Percentiles rank a stretch among this genome's conserved stretches.
These are phyloP conservation scores for Dunaliella sp. DNA, from an alignment of 139 green algal species.

Conservation along the genomic window DNA sequence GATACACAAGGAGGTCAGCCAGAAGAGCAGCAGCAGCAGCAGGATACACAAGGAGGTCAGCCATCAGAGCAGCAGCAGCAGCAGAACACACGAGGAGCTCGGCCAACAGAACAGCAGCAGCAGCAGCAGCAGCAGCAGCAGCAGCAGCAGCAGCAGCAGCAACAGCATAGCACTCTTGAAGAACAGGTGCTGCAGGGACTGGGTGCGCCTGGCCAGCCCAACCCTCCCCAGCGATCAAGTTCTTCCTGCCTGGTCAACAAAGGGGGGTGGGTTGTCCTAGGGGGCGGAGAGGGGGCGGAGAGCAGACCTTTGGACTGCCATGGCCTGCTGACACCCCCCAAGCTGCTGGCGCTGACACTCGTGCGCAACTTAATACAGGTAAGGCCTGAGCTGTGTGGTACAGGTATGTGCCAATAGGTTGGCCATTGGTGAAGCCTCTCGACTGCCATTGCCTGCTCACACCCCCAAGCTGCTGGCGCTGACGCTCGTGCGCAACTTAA, in stretches of 20 bases:
- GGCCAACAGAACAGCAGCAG: background rate
- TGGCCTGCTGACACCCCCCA: background rate
- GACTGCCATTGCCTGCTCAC: background rate
- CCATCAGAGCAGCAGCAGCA: background rate
- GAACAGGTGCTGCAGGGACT: too few species aligned
- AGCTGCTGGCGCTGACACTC: background rate
- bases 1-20: background rate
- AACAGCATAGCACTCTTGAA: too few species aligned
- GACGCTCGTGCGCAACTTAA: background rate
- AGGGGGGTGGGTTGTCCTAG: background rate
- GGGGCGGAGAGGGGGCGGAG: background rate
- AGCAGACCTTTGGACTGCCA: background rate
- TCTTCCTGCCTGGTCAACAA: too few species aligned
- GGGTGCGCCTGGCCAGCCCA: too few species aligned
- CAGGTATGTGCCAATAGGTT: background rate
- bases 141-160: too few species aligned
- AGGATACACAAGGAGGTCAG: background rate
- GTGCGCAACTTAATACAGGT: background rate
- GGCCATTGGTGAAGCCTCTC: background rate
- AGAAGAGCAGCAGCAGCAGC: background rate
- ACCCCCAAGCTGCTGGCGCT: background rate
- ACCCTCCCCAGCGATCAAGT: too few species aligned
- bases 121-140: too few species aligned
- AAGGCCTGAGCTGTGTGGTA: background rate
- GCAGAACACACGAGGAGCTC: background rate